Percentiles rank a stretch among this genome's conserved stretches.
phyloP scores from a whole-genome alignment of 441 rosid genomes.

The Capsella rubella region DNA sequence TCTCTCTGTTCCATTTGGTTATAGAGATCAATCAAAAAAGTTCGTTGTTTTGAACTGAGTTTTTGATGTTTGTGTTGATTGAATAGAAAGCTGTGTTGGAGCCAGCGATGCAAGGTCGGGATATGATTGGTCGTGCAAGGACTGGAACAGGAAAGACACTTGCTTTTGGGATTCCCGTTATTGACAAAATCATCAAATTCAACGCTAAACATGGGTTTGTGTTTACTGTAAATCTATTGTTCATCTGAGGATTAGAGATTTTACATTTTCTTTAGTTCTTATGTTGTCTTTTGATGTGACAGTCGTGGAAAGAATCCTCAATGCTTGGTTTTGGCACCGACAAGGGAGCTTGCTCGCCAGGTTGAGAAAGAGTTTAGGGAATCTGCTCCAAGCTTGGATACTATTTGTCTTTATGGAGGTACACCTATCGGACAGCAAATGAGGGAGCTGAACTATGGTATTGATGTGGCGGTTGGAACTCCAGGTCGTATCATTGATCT shows the following conservation, averaged over 20 bases:
- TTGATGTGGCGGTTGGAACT: constrained; percentile 93
- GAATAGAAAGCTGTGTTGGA: constrained; percentile 86
- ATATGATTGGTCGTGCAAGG: constrained; percentile 92
- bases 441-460: constrained; percentile 79
- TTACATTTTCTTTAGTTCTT: neutral
- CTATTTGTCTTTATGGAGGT: constrained; percentile 93
- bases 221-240: neutral
- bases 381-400: constrained; percentile 81
- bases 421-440: constrained; percentile 79
- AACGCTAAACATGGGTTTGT: constrained; percentile 91
- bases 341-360: constrained; percentile 96
- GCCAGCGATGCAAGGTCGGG: constrained; percentile 95
- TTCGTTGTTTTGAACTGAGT: neutral
- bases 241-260: neutral
- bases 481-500: constrained; percentile 97
- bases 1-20: constrained; percentile 2
- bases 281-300: constrained; percentile 35
- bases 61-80: constrained; percentile 31
- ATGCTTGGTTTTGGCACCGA: constrained; percentile 93
- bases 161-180: constrained; percentile 94
- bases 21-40: neutral
- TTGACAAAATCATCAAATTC: constrained; percentile 77
- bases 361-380: constrained; percentile 89
- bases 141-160: constrained; percentile 99
- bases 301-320: constrained; percentile 91